Percentiles rank a stretch among this genome's conserved stretches.
These are phyloP conservation scores for Whalleya microplaca DNA, from an alignment of 2,329 filamentous ascomycete genomes.

Conservation along the genomic window DNA sequence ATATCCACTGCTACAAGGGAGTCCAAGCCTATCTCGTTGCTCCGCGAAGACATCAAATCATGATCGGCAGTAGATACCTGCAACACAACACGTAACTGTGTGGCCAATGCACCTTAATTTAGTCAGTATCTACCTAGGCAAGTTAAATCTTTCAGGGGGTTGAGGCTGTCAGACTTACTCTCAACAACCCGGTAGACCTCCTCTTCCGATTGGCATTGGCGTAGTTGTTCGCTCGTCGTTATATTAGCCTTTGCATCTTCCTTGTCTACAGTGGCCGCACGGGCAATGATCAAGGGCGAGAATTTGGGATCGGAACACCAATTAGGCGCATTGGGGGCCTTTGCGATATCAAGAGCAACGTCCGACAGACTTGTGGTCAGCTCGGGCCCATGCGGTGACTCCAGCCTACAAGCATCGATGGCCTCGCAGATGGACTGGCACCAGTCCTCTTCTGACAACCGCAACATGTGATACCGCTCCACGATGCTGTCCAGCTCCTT, in stretches of 20 bases:
- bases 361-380: slow-evolving; percentile 13
- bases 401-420: no score
- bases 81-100: slow-evolving; percentile 13
- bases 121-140: slow-evolving; percentile 3
- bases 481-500: slow-evolving; percentile 25
- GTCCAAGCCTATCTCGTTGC: no score
- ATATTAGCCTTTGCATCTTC: no score
- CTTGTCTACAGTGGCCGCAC: no score
- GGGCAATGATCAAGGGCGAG: slow-evolving; percentile 15
- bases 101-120: slow-evolving; percentile 10
- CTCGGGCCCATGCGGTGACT: slow-evolving; percentile 19
- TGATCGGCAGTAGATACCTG: slow-evolving; percentile 15
- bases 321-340: slow-evolving; percentile 5
- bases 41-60: slow-evolving; percentile 13
- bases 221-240: no score
- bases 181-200: no score
- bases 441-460: slow-evolving; percentile 37
- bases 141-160: no score
- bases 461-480: slow-evolving; percentile 26
- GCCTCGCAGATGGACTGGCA: slow-evolving; percentile 38
- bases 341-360: slow-evolving; percentile 4
- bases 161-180: no score
- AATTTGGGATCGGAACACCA: slow-evolving; percentile 27
- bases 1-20: no score
- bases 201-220: no score